Conservation (phyloP, 495 filamentous ascomycete species). For the Umbilicaria muhlenbergii region DNA sequence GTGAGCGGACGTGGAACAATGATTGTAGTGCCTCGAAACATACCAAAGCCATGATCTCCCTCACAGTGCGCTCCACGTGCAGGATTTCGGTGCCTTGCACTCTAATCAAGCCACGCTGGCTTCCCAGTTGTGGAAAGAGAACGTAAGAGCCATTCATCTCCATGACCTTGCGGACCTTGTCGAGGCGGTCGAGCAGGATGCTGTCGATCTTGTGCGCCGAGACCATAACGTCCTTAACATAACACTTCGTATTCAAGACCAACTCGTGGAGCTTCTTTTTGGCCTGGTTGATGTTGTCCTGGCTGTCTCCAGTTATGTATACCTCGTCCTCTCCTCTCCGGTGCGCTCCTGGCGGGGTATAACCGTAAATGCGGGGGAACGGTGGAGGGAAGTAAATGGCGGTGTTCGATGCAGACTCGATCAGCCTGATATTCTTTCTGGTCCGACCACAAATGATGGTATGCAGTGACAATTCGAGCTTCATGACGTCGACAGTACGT, state of each 20-base stretch:
- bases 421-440: slow-evolving; percentile 90
- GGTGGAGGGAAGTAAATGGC: slow-evolving; percentile 96
- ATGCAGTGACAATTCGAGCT: slow-evolving; percentile 76
- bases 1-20: slow-evolving; percentile 15
- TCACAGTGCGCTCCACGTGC: slow-evolving; percentile 83
- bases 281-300: slow-evolving; percentile 64
- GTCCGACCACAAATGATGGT: slow-evolving; percentile 80
- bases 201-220: slow-evolving; percentile 84
- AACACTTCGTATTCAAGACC: slow-evolving; percentile 63
- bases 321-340: slow-evolving; percentile 76
- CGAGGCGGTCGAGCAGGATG: slow-evolving; percentile 76
- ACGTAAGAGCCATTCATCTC: slow-evolving; percentile 92
- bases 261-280: slow-evolving; percentile 80
- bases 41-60: slow-evolving; percentile 89
- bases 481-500: slow-evolving; percentile 66
- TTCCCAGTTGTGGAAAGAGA: slow-evolving; percentile 71
- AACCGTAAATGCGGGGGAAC: slow-evolving; percentile 78
- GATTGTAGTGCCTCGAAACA: slow-evolving; percentile 10
- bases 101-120: slow-evolving; percentile 61
- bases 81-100: slow-evolving; percentile 86
- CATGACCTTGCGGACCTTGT: slow-evolving; percentile 95
- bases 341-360: slow-evolving; percentile 62
- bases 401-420: slow-evolving; percentile 84
- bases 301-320: slow-evolving; percentile 78
- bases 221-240: slow-evolving; percentile 78